Percentiles rank a stretch among this genome's conserved stretches.
These are phyloP conservation scores for Amanita phalloides DNA, from an alignment of 768 basidiomycete genomes.

Conservation along the genomic window DNA sequence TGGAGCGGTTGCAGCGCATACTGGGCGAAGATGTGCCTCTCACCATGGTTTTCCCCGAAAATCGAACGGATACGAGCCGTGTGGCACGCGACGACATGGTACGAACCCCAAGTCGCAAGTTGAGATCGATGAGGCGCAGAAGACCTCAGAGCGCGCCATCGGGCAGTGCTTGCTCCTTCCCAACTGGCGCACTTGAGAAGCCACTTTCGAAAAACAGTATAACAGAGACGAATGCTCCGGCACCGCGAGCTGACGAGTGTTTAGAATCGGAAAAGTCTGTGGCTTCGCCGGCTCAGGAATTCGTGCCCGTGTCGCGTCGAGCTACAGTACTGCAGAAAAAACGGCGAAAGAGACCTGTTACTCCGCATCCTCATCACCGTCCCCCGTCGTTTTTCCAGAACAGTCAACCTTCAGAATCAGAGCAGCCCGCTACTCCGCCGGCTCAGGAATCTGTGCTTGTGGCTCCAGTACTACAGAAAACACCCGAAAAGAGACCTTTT, in stretches of 20 bases:
- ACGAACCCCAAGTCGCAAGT: not conserved
- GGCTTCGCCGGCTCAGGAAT: not conserved
- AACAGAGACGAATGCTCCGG: too few species aligned
- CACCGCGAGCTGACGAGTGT: too few species aligned
- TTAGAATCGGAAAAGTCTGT: too few species aligned
- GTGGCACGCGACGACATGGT: not conserved
- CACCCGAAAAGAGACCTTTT: not conserved
- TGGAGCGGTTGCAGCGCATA: not conserved
- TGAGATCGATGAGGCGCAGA: not conserved
- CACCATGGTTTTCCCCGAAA: not conserved
- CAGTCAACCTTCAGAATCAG: not conserved
- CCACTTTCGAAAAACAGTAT: not conserved
- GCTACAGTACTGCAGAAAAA: not conserved
- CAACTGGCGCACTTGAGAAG: not conserved
- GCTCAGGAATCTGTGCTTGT: not conserved
- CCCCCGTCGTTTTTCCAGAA: not conserved
- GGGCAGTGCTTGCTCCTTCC: not conserved
- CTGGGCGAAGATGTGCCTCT: constrained; percentile 3
- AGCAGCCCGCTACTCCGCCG: too few species aligned
- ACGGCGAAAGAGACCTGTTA: not conserved
- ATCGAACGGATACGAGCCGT: not conserved
- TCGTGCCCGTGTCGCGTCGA: not conserved
- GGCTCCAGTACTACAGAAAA: not conserved
- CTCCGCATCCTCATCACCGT: not conserved
- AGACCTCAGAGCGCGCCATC: not conserved